A percentile compares a stretch with the other conserved stretches of the same genome.
Conservation (phyloP, 164 flowering plant genomes). For the Vitis amurensis region DNA sequence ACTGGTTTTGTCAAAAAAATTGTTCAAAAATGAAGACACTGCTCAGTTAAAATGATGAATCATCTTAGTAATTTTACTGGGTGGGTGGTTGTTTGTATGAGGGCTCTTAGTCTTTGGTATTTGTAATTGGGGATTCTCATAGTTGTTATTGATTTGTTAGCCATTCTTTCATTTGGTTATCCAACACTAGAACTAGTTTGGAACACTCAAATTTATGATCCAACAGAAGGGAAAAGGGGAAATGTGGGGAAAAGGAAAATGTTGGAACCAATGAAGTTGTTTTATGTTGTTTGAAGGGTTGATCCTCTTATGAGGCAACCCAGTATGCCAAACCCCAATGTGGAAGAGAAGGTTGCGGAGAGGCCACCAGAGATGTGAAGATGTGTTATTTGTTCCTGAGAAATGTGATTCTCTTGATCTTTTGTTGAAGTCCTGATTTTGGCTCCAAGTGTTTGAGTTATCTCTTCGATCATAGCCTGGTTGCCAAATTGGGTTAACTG, state of each 20-base stretch:
- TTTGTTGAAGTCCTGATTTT: not conserved
- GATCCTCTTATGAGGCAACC: not conserved
- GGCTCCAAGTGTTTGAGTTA: not conserved
- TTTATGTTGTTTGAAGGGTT: not conserved
- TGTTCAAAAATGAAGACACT: too few species aligned
- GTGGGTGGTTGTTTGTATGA: not conserved
- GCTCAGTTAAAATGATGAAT: too few species aligned
- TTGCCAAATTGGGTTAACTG: too few species aligned
- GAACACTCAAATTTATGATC: not conserved
- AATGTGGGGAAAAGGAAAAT: not conserved
- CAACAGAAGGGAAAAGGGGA: not conserved
- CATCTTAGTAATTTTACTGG: too few species aligned
- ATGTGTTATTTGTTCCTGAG: not conserved
- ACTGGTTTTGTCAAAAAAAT: too few species aligned
- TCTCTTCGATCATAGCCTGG: not conserved
- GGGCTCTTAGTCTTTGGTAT: not conserved
- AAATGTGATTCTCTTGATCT: not conserved
- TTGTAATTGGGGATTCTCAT: not conserved
- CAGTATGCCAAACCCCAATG: not conserved
- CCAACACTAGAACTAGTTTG: too few species aligned
- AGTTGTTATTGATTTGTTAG: not conserved
- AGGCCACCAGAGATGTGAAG: not conserved
- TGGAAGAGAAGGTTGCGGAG: not conserved
- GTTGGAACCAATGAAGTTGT: not conserved
- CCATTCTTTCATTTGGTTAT: not conserved